Conservation (phyloP, 1,284 basidiomycete genomes). For the Apiotrichum porosum region DNA sequence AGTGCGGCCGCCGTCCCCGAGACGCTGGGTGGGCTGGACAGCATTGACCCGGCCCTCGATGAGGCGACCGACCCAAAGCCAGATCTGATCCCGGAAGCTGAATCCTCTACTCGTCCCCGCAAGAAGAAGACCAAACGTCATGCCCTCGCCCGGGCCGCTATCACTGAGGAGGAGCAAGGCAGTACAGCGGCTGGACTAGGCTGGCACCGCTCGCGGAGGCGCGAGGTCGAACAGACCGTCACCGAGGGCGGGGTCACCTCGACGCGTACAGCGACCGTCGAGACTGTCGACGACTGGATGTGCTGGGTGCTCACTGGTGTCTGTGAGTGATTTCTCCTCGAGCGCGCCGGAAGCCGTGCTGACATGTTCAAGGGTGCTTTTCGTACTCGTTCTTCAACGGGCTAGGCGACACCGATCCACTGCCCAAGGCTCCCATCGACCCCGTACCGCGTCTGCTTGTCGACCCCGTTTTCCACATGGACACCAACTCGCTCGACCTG, state of each 20-base stretch:
- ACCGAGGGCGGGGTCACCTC: constrained; percentile 7
- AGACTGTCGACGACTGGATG: constrained; percentile 77
- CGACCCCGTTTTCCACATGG: constrained; percentile 63
- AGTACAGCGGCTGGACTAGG: constrained; percentile 21
- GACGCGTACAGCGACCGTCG: constrained; percentile 10
- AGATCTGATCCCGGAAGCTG: neutral
- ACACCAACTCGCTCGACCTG: constrained; percentile 65
- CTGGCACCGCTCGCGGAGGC: constrained; percentile 26
- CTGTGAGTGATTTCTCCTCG: constrained; percentile 58
- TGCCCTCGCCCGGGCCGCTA: constrained; percentile 33
- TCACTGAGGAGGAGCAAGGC: constrained; percentile 36
- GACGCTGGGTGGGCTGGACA: constrained; percentile 6
- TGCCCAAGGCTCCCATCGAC: constrained; percentile 53
- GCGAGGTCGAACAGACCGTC: constrained; percentile 6
- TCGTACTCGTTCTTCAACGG: constrained; percentile 33
- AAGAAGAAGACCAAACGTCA: constrained; percentile 35
- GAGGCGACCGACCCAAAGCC: neutral
- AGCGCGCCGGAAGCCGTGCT: too few relatives aligned
- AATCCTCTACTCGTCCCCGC: neutral
- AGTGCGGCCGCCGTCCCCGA: neutral
- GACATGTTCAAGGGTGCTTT: constrained; percentile 22
- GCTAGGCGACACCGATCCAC: neutral
- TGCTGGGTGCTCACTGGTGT: constrained; percentile 96
- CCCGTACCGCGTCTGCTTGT: constrained; percentile 83
- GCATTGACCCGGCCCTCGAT: neutral